Base-by-base conservation (phyloP, 225 moss, liverwort and hornwort genomes). In the Lunularia cruciata region DNA sequence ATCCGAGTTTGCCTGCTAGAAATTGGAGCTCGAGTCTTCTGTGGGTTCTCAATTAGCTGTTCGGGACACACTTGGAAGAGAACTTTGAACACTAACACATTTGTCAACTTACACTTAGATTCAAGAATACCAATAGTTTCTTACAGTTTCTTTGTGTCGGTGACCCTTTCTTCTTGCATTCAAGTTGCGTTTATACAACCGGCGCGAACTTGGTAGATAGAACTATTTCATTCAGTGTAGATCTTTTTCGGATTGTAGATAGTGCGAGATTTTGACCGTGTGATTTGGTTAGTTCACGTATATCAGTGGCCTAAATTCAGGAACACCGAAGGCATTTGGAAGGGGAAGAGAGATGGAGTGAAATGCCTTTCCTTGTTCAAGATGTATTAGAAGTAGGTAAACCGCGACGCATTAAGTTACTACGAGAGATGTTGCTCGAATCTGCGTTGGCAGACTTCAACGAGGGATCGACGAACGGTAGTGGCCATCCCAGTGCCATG, bases 391-490 rank as follows among this genome's bases (percentile, higher is more conserved):
- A 49, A 3, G 25, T 25, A 48, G 67, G 66, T 38, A 19, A 69
- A n/a, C 12, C 16, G 55, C 20, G 9, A 13, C 19, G 5, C 13
- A 6, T 20, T 36, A 56, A 40, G 30, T 11, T 28, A 27, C 42
- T 18, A 7, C 42, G 35, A 69, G 55, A 65, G 18, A 81, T 81
- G 81, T 76, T 81, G 76, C 73, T 81, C 26, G 81, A 81, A 58
- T 71, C 69, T 57, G 81, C 73, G 8, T 73, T 81, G 73, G 81
- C 81, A 58, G 76, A 81, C 27, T 81, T 81, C 35, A 69, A 67
- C 7, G 38, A 66, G 32, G 62, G 76, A 9, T 7, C 66, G 20
- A 33, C 59, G 45, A 35, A 25, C 34, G 18, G 26, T n/a, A 60
- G 67, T n/a, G 25, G 46, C 12, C 48, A 35, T 26, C 47, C 39